Evolutionary conservation across 2,329 filamentous ascomycete genomes (phyloP), one percentile per base, ranked within the genome.

Genomic region (Cladosporium sphaerospermum): DNA sequence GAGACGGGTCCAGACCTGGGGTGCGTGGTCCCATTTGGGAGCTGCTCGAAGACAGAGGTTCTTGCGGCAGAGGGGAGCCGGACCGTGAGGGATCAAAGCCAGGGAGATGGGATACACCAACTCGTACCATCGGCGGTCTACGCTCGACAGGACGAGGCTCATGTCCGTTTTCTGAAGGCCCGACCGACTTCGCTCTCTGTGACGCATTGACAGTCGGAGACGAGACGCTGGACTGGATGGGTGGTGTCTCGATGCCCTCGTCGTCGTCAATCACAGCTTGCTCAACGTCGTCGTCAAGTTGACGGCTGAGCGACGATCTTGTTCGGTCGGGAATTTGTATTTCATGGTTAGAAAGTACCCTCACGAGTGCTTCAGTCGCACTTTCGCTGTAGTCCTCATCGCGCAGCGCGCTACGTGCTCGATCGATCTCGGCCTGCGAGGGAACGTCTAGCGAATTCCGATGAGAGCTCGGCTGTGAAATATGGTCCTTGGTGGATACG

Each of bases 81-180:
- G 73, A 65, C 47, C 73, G 62, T 8, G 75, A 77, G 23, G 70
- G 65, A n/a, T 71, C 67, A 53, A 70, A 75, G 9, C 72, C 73
- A 3, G 75, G 74, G n/a, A 77, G 60, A 58, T 77, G 74, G 18
- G 74, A 77, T 43, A 69, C 65, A 16, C 73, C 73, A 18, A 75
- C 67, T 28, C 71, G 68, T 6, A 72, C 60, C 59, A 75, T 61
- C 9, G 71, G 69, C 9, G 73, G 64, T 42, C 62, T 49, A 51
- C 57, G 54, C 19, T 57, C 55, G 19, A 32, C 34, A 13, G 41
- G 39, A 14, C 31, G 39, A 23, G 39, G 4, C 16, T 47, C 36
- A 39, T 48, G 39, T 19, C 46, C 41, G 48, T 40, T 44, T 36
- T 51, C 48, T 40, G 44, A 31, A 11, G 48, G n/a, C 11, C 48